Conservation (phyloP, 495 filamentous ascomycete species). For the Neurospora sublineolata region DNA sequence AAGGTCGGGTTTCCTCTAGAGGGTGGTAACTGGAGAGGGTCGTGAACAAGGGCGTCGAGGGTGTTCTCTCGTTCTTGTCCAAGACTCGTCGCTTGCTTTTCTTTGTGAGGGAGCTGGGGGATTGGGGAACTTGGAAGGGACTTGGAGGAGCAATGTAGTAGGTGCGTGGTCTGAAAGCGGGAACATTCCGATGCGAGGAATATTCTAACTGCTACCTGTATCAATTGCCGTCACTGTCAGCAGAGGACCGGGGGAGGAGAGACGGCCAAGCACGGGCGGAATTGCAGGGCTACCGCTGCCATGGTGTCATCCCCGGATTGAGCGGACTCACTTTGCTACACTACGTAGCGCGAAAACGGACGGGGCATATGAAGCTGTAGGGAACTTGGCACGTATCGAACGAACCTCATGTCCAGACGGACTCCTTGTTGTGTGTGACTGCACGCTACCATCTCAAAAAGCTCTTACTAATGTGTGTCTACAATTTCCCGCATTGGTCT, state of each 20-base stretch:
- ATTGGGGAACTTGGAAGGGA: background rate
- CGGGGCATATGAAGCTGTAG: background rate
- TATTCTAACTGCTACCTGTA: background rate
- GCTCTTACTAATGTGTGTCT: background rate
- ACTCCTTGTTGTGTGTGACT: background rate
- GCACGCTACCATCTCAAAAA: background rate
- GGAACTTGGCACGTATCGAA: background rate
- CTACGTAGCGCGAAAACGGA: background rate
- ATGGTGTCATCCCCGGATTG: background rate
- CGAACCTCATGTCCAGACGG: background rate
- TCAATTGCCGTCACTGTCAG: background rate
- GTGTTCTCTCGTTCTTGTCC: background rate
- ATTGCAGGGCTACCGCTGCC: background rate
- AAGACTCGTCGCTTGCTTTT: background rate
- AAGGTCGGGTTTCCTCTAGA: background rate
- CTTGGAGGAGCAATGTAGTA: background rate
- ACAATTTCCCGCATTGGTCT: background rate
- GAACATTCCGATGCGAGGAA: background rate
- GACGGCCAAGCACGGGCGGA: background rate
- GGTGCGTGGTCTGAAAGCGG: background rate
- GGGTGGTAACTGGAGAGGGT: background rate
- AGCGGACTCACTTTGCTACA: background rate
- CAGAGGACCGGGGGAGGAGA: background rate
- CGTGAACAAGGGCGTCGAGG: background rate
- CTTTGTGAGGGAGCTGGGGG: background rate